Base-by-base conservation (phyloP, 2,329 filamentous ascomycete species). In the Nemania abortiva region DNA sequence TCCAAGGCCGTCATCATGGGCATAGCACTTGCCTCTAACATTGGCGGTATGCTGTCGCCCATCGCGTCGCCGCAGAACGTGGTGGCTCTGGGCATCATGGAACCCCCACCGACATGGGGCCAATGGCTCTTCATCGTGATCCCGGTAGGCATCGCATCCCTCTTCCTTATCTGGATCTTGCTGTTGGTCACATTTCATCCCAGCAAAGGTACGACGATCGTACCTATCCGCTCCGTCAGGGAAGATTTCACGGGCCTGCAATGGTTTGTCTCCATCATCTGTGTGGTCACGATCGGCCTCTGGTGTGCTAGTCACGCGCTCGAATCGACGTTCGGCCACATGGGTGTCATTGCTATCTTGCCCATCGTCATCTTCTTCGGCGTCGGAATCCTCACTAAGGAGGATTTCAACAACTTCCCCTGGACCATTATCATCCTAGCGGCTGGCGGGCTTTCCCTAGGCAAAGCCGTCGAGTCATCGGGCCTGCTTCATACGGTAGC, bases 341-440 rank as follows among this genome's bases (percentile, higher is more conserved):
- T 99, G 96, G 96, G 96, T 62, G 95, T 99, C 62, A 92, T 99
- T 50, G 97, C 96, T 67, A 97, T 99, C 78, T 94, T 99, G 69
- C 96, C 96, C 6, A 91, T 99, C 60, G 92, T 97, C 2, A 86
- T 98, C 50, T 99, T 99, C 87, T 99, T 99, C 76, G 96, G 96
- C 63, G 95, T 94, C 1, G 96, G 96, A 11, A 95, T 98, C 73
- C 86, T 99, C 37, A 98, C 95, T 57, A 99, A 98, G 82, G 96
- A 98, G 82, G 96, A 99, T 82, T 99, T 99, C 80, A 99, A 99
- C 85, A 99, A 99, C 81, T 99, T 99, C 81, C 91, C 98, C 47
- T 99, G 96, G 96, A 99, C 97, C 22, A 99, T 99, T 81, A 98
- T 99, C 81, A 98, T 99, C 77, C 90, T 99, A 22, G 96, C 96